Evolutionary conservation across 805 yeast genomes (phyloP), one percentile per base, ranked within the genome.

Genomic region (Zygosaccharomyces pseudorouxii): DNA sequence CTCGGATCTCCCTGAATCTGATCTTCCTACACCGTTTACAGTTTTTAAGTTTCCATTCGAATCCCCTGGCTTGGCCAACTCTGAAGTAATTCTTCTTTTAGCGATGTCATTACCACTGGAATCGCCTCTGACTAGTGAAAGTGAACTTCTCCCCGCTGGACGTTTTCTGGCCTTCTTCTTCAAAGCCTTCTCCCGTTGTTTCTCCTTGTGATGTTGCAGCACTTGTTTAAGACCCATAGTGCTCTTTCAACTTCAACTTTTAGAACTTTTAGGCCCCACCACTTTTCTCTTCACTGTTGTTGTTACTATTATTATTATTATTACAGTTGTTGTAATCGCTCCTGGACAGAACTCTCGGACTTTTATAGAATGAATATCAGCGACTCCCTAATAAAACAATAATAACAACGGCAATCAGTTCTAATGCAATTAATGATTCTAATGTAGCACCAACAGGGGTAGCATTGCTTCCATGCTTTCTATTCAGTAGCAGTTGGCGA

Each of bases 41-140:
- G 28, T 10, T 25, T 9, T 9, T 5, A 9, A 9, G 11, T 10
- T 25, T 25, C 10, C 10, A 25, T 9, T 5, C 12, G 28, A 10
- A 25, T 25, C 11, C 28, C 10, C 28, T 7, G 28, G 28, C 8
- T 11, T 14, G 14, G 20, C 20, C 4, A 4, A 5, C 9, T 52
- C 54, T 2, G 50, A 25, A 5, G 50, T 29, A 6, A 58, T 45
- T 38, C 59, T 47, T 39, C 63, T 53, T 41, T 55, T 59, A 1
- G 62, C 63, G 38, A 59, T 56, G 18, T 54, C 55, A 6, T 52
- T 47, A 11, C 44, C 44, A 12, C 27, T 29, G 16, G 44, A 29
- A 10, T 41, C 25, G 11, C 36, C 36, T 4, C 44, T 28, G 1
- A 41, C 44, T 12, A 41, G 44, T 10, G 44, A 41, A 29, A 41